These are phyloP conservation scores for Intubia oerlemansii DNA, from an alignment of 2,329 filamentous ascomycete genomes.

Conservation along the genomic window DNA sequence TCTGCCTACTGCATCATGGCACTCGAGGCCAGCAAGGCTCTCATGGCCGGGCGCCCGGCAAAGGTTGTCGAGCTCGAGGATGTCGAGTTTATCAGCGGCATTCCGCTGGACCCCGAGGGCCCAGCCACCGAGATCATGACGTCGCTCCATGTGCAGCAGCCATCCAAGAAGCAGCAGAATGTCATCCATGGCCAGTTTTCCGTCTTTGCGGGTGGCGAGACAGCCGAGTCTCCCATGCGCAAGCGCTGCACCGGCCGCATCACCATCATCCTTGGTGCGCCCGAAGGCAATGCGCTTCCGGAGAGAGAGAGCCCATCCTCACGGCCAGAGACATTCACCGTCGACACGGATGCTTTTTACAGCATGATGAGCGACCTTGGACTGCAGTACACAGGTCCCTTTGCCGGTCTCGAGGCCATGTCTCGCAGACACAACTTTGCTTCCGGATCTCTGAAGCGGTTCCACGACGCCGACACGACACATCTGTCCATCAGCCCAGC, in stretches of 20 bases:
- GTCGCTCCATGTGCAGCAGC: slow-evolving; percentile 11
- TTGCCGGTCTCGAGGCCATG: slow-evolving; percentile 14
- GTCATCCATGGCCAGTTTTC: slow-evolving; percentile 14
- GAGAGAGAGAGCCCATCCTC: slow-evolving; percentile 2
- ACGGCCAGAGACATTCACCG: slow-evolving; percentile 14
- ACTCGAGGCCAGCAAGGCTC: slow-evolving; percentile 18
- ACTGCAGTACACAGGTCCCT: slow-evolving; percentile 18
- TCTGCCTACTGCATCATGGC: slow-evolving; percentile 26
- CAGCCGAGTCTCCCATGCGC: slow-evolving; percentile 14
- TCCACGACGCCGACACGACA: slow-evolving; percentile 17
- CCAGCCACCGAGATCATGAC: slow-evolving; percentile 17
- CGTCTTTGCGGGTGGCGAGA: slow-evolving; percentile 14
- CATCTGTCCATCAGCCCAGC: slow-evolving; percentile 17
- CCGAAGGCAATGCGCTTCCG: slow-evolving; percentile 11
- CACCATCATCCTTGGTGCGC: slow-evolving; percentile 13
- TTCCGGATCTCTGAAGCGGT: slow-evolving; percentile 12
- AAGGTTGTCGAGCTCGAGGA: slow-evolving; percentile 13
- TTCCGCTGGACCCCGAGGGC: slow-evolving; percentile 13
- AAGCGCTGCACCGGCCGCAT: slow-evolving; percentile 15
- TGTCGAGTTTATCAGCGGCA: slow-evolving; percentile 14
- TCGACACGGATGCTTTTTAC: slow-evolving; percentile 16
- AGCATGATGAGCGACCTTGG: slow-evolving; percentile 18
- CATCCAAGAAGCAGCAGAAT: not conserved
- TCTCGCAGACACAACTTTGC: slow-evolving; percentile 16
- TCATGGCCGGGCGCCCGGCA: slow-evolving; percentile 10